Conservation (phyloP, 768 basidiomycete genomes). For the Boletus subparvulus region DNA sequence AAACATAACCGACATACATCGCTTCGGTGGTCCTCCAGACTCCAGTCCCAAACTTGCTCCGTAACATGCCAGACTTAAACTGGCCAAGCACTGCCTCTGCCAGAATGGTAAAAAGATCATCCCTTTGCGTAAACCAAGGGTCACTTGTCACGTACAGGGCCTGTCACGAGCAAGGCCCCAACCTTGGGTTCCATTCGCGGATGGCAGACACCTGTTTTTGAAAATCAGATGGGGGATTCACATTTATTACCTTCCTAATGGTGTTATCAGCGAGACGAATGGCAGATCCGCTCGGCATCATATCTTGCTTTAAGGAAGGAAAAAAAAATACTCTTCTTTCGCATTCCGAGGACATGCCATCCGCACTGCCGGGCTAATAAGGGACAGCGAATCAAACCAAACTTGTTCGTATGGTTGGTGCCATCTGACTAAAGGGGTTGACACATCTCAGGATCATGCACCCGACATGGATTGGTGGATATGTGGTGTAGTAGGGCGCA, state of each 20-base stretch:
- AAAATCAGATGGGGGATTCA: constrained; percentile 15
- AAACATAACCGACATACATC: constrained; percentile 2
- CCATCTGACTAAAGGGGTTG: constrained; percentile 8
- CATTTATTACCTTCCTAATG: constrained; percentile 16
- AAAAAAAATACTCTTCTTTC: constrained; percentile 1
- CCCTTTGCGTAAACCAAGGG: constrained; percentile 10
- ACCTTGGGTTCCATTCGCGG: constrained; percentile 10
- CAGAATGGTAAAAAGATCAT: constrained; percentile 18
- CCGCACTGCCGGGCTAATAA: background rate
- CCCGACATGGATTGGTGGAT: constrained; percentile 4
- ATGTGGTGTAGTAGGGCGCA: constrained; percentile 14
- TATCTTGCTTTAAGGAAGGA: background rate
- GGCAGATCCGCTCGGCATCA: constrained; percentile 9
- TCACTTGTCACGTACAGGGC: constrained; percentile 8
- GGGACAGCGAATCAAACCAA: constrained; percentile 2
- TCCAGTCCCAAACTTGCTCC: background rate
- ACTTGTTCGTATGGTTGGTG: background rate
- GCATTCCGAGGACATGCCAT: constrained; percentile 19
- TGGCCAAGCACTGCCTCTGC: constrained; percentile 20
- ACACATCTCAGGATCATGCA: constrained; percentile 20
- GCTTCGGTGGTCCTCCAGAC: background rate
- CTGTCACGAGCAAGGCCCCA: constrained; percentile 12
- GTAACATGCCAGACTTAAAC: background rate
- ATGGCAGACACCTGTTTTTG: constrained; percentile 13
- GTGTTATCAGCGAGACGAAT: constrained; percentile 19